phyloP scores from a whole-genome alignment of 106 monocot species.

The Phalaenopsis equestris region DNA sequence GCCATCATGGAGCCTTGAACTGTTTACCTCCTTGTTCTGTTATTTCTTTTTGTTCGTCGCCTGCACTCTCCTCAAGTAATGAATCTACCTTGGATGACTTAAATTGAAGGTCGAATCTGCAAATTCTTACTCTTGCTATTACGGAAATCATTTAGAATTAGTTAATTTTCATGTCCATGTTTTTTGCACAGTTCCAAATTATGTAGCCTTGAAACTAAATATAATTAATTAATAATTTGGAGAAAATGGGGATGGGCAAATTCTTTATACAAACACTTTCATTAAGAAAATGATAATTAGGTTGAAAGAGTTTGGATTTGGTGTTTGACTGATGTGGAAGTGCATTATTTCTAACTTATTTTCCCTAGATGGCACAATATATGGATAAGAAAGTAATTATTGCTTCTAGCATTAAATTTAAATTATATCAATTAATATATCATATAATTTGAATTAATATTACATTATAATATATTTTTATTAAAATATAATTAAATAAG shows the following conservation, averaged over 20 bases:
- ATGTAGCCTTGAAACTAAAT: neutral
- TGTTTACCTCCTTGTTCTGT: slow-evolving; percentile 70
- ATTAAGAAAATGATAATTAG: too few relatives aligned
- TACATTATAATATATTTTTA: too few relatives aligned
- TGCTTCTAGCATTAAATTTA: too few relatives aligned
- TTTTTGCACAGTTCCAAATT: neutral
- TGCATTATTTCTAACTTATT: too few relatives aligned
- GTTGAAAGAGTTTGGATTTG: too few relatives aligned
- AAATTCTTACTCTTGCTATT: neutral
- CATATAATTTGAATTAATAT: too few relatives aligned
- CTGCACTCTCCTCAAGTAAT: slow-evolving; percentile 85
- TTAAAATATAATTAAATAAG: too few relatives aligned
- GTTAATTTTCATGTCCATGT: neutral
- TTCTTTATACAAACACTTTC: neutral
- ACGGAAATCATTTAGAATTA: neutral
- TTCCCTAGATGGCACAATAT: too few relatives aligned
- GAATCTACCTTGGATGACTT: neutral
- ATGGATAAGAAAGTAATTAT: too few relatives aligned
- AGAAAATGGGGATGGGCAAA: neutral
- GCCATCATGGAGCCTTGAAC: slow-evolving; percentile 84
- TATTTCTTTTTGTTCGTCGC: slow-evolving; percentile 80
- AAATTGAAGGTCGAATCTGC: neutral
- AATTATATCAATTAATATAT: too few relatives aligned
- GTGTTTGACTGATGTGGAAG: too few relatives aligned
- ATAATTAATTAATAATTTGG: slow-evolving; percentile 1